A percentile compares a stretch with the other conserved stretches of the same genome.
phyloP scores from a whole-genome alignment of 1,284 basidiomycete genomes.

The Farysia itapuensis region DNA sequence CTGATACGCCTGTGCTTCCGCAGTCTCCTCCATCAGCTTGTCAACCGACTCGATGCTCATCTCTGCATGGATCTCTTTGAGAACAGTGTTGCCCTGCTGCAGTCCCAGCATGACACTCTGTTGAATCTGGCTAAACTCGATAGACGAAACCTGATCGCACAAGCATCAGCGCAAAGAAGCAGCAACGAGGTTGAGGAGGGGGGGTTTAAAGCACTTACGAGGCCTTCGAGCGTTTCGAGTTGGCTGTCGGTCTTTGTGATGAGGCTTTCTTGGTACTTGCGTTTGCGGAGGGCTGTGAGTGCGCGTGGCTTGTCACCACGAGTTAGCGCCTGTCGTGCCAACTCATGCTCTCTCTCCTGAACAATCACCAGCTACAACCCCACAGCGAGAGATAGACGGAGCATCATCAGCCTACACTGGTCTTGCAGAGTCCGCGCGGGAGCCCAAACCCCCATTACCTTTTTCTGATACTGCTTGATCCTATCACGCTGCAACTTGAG shows the following conservation, averaged over 20 bases:
- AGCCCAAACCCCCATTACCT: conserved; percentile 66
- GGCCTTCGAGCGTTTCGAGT: conserved; percentile 81
- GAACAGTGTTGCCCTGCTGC: conserved; percentile 86
- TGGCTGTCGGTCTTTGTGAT: conserved; percentile 86
- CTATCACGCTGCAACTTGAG: conserved; percentile 95
- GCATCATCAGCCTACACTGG: neutral
- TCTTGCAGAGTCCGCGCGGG: neutral
- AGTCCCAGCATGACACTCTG: conserved; percentile 88
- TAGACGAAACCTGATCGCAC: conserved; percentile 77
- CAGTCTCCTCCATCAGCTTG: conserved; percentile 84
- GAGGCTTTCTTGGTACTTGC: conserved; percentile 90
- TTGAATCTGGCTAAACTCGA: conserved; percentile 94
- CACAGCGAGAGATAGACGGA: neutral
- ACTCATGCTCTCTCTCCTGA: conserved; percentile 82
- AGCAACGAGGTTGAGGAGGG: neutral
- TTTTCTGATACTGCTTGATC: conserved; percentile 89
- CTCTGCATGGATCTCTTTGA: conserved; percentile 90
- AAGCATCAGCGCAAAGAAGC: neutral
- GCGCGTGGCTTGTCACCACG: conserved; percentile 84
- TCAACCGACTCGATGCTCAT: conserved; percentile 92
- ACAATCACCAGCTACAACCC: too few relatives aligned
- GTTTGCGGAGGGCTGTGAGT: conserved; percentile 77
- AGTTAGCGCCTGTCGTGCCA: conserved; percentile 79
- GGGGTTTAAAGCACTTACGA: conserved; percentile 68
- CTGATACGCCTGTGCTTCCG: conserved; percentile 89